Base-by-base conservation (phyloP, 129 eudicot species). In the Calendula officinalis region DNA sequence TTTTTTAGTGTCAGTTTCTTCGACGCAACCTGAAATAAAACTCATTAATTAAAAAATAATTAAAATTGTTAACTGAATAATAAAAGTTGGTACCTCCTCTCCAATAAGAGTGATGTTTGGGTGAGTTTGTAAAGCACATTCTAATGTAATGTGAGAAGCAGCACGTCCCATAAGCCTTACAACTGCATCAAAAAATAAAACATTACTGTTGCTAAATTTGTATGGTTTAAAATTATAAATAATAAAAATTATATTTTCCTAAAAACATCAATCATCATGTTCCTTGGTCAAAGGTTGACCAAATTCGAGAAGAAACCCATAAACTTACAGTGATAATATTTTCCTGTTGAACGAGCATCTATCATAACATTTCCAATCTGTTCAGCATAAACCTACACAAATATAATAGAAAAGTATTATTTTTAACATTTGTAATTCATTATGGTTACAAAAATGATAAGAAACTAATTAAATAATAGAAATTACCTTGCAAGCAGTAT, bases 131-230 rank as follows among this genome's bases (percentile, higher is more conserved):
- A 94, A 77, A 49, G 99, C 97, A 66, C 99, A 94, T 84, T 94
- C 97, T 60, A 94, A 71, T 15, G 99, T 94, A 56, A 94, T 94
- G 80, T 94, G 99, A 50, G 99, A 94, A 52, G 99, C 97, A 64
- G 99, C 97, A 65, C 99, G 95, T 0, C 99, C 99, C 99, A 94
- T 94, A 74, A 94, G 86, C 73, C 99, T 79, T 44, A 88, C 97
- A 83, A 94, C 99, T 94, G 78, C 64, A 77, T 22, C 53, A 44
- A 11, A 53, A 22, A 27, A 69, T 6, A 37, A 32, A 41, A 32
- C 37, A 50, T n/a, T n/a, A 49, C 41, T 50, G 22, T 41, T 30
- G 33, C 30, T 22, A 22, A 22, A 22, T 2, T 22, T 22, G 30
- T 22, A 22, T 22, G 30, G 2, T 22, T 22, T 22, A 22, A 22